phyloP scores from a whole-genome alignment of 116 monocot species.

The Zostera marina region DNA sequence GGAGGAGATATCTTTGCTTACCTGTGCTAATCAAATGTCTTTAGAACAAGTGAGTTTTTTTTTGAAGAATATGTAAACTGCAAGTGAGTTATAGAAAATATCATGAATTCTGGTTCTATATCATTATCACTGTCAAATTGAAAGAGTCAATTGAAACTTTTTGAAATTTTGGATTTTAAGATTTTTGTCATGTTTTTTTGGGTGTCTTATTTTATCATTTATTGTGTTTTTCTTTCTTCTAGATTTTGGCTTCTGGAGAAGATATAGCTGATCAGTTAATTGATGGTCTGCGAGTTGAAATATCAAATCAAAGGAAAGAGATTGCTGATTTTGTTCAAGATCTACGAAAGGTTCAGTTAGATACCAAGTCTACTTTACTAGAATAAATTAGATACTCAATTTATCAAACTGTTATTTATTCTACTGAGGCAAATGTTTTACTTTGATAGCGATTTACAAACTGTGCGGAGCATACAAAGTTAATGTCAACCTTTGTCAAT shows the following conservation, averaged over 20 bases:
- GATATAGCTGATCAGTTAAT: conserved; percentile 43
- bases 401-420: not conserved
- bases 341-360: conserved; percentile 44
- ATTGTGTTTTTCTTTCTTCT: not conserved
- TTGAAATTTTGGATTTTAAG: too few species aligned
- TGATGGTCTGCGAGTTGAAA: conserved; percentile 32
- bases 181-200: too few species aligned
- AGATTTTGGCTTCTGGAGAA: conserved; percentile 48
- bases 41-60: not conserved
- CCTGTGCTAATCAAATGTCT: not conserved
- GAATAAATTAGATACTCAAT: not conserved
- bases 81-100: too few species aligned
- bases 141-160: too few species aligned
- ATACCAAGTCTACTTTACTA: not conserved
- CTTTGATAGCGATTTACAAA: conserved; percentile 37
- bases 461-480: conserved; percentile 33
- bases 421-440: not conserved
- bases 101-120: not conserved
- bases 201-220: too few species aligned
- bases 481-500: conserved; percentile 21
- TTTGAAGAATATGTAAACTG: too few species aligned
- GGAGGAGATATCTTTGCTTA: conserved; percentile 1
- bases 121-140: not conserved
- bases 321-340: conserved; percentile 56
- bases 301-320: conserved; percentile 51